Base-by-base conservation (phyloP, 352 stramenopile species). In the Pythium diclinum region DNA sequence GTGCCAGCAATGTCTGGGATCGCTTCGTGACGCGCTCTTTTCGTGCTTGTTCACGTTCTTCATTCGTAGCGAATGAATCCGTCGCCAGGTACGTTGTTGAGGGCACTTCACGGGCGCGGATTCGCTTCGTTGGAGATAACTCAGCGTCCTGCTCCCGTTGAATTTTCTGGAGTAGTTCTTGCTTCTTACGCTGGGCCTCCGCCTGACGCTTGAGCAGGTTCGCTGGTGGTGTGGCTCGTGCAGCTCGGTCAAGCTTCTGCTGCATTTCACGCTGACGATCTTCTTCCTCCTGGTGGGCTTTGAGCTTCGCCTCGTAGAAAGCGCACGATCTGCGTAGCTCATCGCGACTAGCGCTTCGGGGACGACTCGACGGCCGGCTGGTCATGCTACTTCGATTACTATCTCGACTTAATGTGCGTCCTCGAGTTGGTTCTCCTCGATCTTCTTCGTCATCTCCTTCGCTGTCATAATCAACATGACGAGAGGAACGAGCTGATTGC, bases 291-390 rank as follows among this genome's bases (percentile, higher is more conserved):
- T 72, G 68, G 42, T 81, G 57, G 7, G 68, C 71, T 8, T 65
- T 63, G 34, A 76, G 71, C 52, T 92, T 92, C 33, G 81, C 76
- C 59, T 89, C 76, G 56, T 86, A 89, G 60, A 87, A 91, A 0
- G 77, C 56, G 64, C 79, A 71, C 0, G 78, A 85, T 0, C 68
- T 70, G 38, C 69, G 67, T 9, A 78, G 21, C 51, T 74, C 70
- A 16, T 74, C 63, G 4, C 58, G 63, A 9, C 48, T 66, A 7
- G 56, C 49, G 42, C 72, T 75, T 6, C 63, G 67, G 21, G 65
- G 61, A 51, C 67, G 64, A 28, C 55, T 77, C 51, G 46, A 51
- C 5, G 44, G 19, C 8, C 44, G 44, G 10, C 44, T 51, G 3
- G 44, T 16, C 3, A 17, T 8, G 16, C 44, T 51, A 9, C 9